Evolutionary conservation across 208 protist genomes (phyloP).

Genomic region (Trypanosoma grayi): DNA sequence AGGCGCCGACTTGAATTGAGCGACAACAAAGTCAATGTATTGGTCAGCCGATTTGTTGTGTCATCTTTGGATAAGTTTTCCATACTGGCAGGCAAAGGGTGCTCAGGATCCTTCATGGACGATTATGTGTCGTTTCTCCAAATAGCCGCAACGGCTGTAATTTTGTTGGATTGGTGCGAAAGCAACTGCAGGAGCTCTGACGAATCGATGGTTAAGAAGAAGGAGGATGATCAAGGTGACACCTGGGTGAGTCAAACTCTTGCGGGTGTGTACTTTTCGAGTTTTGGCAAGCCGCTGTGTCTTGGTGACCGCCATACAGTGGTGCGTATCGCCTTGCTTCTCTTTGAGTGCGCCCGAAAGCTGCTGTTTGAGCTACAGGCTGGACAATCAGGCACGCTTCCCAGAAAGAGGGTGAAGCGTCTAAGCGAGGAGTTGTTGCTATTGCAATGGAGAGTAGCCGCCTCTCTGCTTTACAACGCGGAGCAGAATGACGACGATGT

Average conservation of each 20-base stretch:
- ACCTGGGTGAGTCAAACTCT: not conserved
- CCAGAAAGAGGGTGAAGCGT: not conserved
- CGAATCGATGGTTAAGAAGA: too few species aligned
- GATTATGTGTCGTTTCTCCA: slow-evolving; percentile 25
- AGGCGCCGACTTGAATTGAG: not conserved
- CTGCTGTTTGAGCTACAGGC: slow-evolving; percentile 22
- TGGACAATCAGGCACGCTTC: not conserved
- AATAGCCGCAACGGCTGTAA: not conserved
- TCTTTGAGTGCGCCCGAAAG: slow-evolving; percentile 16
- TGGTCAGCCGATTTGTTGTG: not conserved
- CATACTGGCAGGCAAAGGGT: not conserved
- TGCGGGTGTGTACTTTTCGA: not conserved
- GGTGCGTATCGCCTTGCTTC: slow-evolving; percentile 10
- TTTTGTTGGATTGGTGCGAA: slow-evolving; percentile 22
- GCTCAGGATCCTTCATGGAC: not conserved
- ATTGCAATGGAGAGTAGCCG: slow-evolving; percentile 25
- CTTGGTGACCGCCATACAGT: not conserved
- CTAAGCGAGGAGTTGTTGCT: slow-evolving; percentile 14
- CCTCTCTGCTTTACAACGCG: slow-evolving; percentile 16
- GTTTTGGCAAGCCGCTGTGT: slow-evolving; percentile 13
- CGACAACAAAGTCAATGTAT: not conserved
- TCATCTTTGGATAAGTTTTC: slow-evolving; percentile 16
- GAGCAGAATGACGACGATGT: slow-evolving; percentile 27
- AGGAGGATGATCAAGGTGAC: not conserved
- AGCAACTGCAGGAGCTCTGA: not conserved